A percentile compares a stretch with the other conserved stretches of the same genome.
These are phyloP conservation scores for Suillus bovinus DNA, from an alignment of 768 basidiomycete species.

Conservation along the genomic window DNA sequence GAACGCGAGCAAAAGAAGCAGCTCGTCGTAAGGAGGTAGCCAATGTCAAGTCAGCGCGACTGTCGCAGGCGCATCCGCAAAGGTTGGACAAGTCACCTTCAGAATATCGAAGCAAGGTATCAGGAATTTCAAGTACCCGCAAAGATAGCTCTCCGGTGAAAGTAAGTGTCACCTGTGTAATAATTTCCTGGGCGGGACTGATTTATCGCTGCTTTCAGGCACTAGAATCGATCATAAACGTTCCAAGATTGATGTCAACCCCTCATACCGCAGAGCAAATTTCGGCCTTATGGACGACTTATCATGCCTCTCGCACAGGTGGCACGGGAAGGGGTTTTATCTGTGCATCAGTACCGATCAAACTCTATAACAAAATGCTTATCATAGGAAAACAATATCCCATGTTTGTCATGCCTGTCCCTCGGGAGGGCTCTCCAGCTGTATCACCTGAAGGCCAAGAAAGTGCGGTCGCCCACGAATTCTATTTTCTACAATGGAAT, in stretches of 20 bases:
- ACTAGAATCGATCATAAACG: conserved; percentile 77
- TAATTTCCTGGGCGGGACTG: neutral
- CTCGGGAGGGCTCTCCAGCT: conserved; percentile 41
- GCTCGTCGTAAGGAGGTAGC: conserved; percentile 33
- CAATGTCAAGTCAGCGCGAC: conserved; percentile 18
- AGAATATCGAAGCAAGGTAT: conserved; percentile 3
- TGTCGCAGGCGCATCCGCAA: conserved; percentile 12
- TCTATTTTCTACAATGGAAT: conserved; percentile 88
- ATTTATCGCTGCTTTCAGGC: conserved; percentile 49
- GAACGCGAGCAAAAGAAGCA: conserved; percentile 26
- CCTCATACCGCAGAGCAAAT: conserved; percentile 76
- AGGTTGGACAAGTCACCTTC: conserved; percentile 11
- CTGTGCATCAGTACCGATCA: conserved; percentile 77
- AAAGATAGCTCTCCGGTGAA: conserved; percentile 72
- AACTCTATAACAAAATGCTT: conserved; percentile 73
- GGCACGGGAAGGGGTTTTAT: conserved; percentile 84
- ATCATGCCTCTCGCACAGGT: conserved; percentile 78
- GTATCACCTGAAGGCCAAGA: conserved; percentile 36
- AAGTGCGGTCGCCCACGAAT: conserved; percentile 57
- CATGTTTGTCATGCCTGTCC: conserved; percentile 80
- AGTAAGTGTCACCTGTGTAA: conserved; percentile 35
- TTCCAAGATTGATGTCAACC: conserved; percentile 62
- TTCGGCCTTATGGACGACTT: conserved; percentile 83
- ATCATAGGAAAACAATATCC: conserved; percentile 64
- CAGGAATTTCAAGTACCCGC: conserved; percentile 31